These are phyloP conservation scores for Cercophora scortea DNA, from an alignment of 495 filamentous ascomycete species.

Conservation along the genomic window DNA sequence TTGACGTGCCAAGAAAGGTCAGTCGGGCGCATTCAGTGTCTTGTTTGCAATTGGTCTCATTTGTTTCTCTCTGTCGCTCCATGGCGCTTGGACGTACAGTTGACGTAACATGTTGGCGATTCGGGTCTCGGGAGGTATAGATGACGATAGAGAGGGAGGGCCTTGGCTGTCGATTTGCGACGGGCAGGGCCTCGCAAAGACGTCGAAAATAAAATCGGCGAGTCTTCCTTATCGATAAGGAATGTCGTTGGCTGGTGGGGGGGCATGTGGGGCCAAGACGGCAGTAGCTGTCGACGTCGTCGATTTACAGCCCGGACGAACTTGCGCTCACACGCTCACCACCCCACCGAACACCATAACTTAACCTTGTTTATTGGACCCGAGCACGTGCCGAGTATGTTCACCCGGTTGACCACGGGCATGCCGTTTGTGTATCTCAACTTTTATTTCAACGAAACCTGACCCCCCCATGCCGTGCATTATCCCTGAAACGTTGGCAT, in stretches of 20 bases:
- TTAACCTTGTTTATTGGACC: too few relatives aligned
- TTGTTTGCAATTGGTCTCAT: not conserved
- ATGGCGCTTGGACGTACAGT: conserved; percentile 1
- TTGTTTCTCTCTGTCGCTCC: not conserved
- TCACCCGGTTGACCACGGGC: too few relatives aligned
- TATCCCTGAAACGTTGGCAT: too few relatives aligned
- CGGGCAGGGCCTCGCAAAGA: not conserved
- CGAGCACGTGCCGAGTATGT: too few relatives aligned
- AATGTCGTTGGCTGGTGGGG: not conserved
- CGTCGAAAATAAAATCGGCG: not conserved
- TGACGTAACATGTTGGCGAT: conserved; percentile 1
- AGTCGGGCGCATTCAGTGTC: not conserved
- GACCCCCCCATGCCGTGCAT: too few relatives aligned
- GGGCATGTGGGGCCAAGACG: not conserved
- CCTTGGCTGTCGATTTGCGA: not conserved
- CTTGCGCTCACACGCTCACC: too few relatives aligned
- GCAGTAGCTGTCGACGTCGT: too few relatives aligned
- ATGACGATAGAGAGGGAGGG: too few relatives aligned
- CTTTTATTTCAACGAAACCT: too few relatives aligned
- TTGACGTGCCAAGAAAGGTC: not conserved
- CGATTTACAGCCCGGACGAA: too few relatives aligned
- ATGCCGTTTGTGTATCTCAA: too few relatives aligned
- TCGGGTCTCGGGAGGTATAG: not conserved
- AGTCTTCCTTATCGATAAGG: not conserved
- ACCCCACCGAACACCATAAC: too few relatives aligned